Conservation (phyloP, 169 alveolate species). For the Eimeria tenella region DNA sequence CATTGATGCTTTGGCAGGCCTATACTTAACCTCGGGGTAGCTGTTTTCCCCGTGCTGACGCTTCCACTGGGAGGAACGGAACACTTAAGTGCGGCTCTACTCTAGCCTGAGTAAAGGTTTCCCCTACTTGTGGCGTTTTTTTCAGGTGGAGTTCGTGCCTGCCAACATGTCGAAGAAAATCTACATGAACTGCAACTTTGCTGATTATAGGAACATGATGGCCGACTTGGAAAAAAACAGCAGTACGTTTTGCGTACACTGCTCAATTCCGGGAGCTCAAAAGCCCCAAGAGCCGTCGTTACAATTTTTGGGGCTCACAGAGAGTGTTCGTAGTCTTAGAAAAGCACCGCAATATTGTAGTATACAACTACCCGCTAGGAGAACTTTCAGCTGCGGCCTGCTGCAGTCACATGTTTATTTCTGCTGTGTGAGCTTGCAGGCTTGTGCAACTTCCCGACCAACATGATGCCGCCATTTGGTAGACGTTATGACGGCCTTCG, state of each 20-base stretch:
- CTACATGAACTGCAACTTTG: slow-evolving; percentile 30
- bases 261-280: background rate
- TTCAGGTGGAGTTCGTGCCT: slow-evolving; percentile 32
- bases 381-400: background rate
- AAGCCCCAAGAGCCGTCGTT: too few species aligned
- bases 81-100: too few species aligned
- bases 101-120: too few species aligned
- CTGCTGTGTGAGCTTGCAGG: slow-evolving; percentile 11
- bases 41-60: too few species aligned
- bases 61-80: too few species aligned
- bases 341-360: background rate
- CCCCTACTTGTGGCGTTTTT: background rate
- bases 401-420: background rate
- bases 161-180: background rate
- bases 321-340: too few species aligned
- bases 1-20: too few species aligned
- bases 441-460: slow-evolving; percentile 18
- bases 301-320: too few species aligned
- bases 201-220: slow-evolving; percentile 19
- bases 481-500: slow-evolving; percentile 67
- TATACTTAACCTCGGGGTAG: too few species aligned
- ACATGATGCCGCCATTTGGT: slow-evolving; percentile 45
- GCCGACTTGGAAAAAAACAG: background rate
- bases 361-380: background rate
- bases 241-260: background rate